Evolutionary conservation across 1,284 basidiomycete genomes (phyloP).

Genomic region (Malassezia pachydermatis): DNA sequence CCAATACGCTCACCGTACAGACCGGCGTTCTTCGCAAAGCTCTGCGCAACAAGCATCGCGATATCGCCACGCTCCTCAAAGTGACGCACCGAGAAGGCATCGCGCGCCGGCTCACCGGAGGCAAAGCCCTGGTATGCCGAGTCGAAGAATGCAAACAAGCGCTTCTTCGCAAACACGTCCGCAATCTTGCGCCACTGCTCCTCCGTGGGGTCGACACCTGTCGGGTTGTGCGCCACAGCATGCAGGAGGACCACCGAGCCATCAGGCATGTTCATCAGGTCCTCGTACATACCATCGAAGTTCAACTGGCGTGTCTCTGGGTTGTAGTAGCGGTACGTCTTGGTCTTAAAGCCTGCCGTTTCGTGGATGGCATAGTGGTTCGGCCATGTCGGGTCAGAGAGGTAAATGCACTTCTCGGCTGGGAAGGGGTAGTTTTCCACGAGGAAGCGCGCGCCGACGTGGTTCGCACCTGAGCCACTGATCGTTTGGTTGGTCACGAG

Average conservation of each 20-base stretch:
- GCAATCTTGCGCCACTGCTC: constrained; percentile 80
- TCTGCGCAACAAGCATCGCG: constrained; percentile 80
- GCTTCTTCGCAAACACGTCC: constrained; percentile 62
- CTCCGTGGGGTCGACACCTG: constrained; percentile 76
- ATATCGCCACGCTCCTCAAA: constrained; percentile 63
- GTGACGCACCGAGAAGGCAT: constrained; percentile 88
- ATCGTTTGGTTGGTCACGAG: constrained; percentile 56
- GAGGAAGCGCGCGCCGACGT: constrained; percentile 79
- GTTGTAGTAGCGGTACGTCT: constrained; percentile 82
- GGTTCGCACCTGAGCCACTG: constrained; percentile 90
- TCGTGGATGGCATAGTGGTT: constrained; percentile 84
- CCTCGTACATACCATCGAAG: constrained; percentile 61
- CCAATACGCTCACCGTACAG: constrained; percentile 74
- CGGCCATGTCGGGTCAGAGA: constrained; percentile 89
- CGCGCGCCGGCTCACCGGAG: constrained; percentile 72
- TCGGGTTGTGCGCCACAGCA: constrained; percentile 91
- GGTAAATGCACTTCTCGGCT: constrained; percentile 55
- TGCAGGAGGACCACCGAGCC: constrained; percentile 80
- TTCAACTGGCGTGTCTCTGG: constrained; percentile 78
- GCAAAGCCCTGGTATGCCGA: constrained; percentile 88
- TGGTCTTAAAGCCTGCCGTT: constrained; percentile 67
- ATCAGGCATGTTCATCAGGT: constrained; percentile 55
- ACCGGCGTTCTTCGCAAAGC: constrained; percentile 91
- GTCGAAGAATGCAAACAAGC: constrained; percentile 86
- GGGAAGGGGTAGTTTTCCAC: constrained; percentile 62